Base-by-base conservation (phyloP, 805 yeast species). In the Saturnispora gosingensis region DNA sequence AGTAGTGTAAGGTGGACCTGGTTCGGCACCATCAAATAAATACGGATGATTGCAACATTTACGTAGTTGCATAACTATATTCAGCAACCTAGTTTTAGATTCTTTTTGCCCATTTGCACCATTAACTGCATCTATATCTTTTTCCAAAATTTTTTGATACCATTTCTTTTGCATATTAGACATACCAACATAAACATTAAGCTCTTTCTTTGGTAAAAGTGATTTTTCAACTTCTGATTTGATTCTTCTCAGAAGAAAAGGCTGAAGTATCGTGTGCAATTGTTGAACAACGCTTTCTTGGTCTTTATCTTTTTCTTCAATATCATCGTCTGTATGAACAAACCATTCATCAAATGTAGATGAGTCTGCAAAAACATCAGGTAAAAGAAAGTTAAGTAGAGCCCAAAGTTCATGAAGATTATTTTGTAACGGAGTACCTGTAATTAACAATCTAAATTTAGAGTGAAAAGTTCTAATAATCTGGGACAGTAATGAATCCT, bases 31-130 rank as follows among this genome's bases (percentile, higher is more conserved):
- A 65, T 91, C 98, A 62, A 93, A 93, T 50, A 91, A 71, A 67
- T 93, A 91, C 0, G 98, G 98, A 68, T 93, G 99, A 65, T 93
- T 91, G 66, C 98, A 91, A 67, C 98, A 91, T 67, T 91, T 91
- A 61, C 98, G 77, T 57, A 91, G 73, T 68, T 91, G 98, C 98
- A 91, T 91, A 13, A 91, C 98, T 60, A 91, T 91, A 63, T 91
- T 91, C 53, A 91, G 74, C 55, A 93, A 72, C 52, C 98, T 75
- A 0, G 97, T 89, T 63, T 91, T 91, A 6, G 91, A 89, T 65
- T 91, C 98, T 52, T 95, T 76, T 67, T 88, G 89, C 2, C 96
- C 96, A n/a, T 85, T 84, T 3, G 84, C 95, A 39, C 98, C 98
- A 67, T 91, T 91, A 7, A 91, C 97, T 0, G 97, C 97, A 65